Conservation (phyloP, 1,284 basidiomycete species). For the Ganoderma leucocontextum region DNA sequence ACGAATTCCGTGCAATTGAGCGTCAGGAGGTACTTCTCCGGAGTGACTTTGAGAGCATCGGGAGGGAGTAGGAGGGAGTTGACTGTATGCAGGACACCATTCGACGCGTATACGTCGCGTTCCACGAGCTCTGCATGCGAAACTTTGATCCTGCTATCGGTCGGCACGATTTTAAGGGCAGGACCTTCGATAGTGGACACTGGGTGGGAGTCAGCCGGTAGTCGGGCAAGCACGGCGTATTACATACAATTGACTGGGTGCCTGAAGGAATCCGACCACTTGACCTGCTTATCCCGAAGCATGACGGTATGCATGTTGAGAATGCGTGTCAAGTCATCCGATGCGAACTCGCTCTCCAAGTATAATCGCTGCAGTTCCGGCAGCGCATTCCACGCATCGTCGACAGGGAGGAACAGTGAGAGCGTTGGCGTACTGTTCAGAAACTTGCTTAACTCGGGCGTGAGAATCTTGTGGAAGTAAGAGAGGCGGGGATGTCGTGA, state of each 20-base stretch:
- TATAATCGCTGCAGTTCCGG: constrained; percentile 81
- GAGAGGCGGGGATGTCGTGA: constrained; percentile 66
- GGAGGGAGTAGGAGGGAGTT: constrained; percentile 85
- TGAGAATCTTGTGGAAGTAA: constrained; percentile 76
- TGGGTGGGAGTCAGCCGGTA: constrained; percentile 40
- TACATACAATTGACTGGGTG: constrained; percentile 62
- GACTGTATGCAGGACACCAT: constrained; percentile 93
- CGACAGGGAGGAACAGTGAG: constrained; percentile 90
- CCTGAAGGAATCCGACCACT: constrained; percentile 72
- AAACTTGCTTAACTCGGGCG: constrained; percentile 58
- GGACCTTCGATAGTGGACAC: constrained; percentile 78
- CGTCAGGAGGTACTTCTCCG: constrained; percentile 92
- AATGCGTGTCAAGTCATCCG: constrained; percentile 80
- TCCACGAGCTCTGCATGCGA: constrained; percentile 72
- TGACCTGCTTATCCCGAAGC: constrained; percentile 54
- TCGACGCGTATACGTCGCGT: constrained; percentile 91
- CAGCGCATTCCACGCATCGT: constrained; percentile 78
- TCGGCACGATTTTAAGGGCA: constrained; percentile 65
- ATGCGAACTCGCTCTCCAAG: constrained; percentile 85
- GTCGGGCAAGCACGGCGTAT: background rate
- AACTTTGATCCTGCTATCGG: constrained; percentile 61
- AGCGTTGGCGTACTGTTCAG: constrained; percentile 75
- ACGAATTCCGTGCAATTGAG: constrained; percentile 94
- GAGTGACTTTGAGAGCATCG: constrained; percentile 81
- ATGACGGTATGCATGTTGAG: constrained; percentile 80